These are phyloP conservation scores for Eucalyptus tenuipes DNA, from an alignment of 345 rosid species.

Conservation along the genomic window DNA sequence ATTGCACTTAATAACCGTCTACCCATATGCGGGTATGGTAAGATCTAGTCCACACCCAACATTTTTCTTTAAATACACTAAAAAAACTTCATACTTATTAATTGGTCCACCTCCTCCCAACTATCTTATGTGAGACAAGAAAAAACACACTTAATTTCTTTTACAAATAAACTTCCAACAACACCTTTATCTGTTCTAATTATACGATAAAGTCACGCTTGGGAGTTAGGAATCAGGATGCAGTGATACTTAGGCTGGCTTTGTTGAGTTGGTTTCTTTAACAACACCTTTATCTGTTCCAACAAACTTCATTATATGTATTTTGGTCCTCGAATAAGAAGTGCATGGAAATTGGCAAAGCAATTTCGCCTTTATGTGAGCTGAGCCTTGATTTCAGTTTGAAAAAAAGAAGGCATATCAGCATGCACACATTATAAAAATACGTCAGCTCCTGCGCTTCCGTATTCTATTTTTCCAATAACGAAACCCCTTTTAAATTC, in stretches of 20 bases:
- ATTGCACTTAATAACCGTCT: rapidly evolving
- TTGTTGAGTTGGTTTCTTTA: neutral
- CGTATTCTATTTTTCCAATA: neutral
- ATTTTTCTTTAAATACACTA: rapidly evolving
- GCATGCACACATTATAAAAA: neutral
- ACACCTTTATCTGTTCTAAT: rapidly evolving
- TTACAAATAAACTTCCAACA: no score
- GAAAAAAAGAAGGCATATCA: neutral
- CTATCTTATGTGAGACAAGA: rapidly evolving
- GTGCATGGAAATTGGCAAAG: neutral
- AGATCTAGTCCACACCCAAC: rapidly evolving
- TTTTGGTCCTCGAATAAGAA: neutral
- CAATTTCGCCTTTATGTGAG: neutral
- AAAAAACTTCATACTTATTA: rapidly evolving
- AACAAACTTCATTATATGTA: neutral
- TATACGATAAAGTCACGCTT: neutral
- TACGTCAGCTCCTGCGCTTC: neutral
- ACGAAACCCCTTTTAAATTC: neutral
- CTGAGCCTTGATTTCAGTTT: neutral
- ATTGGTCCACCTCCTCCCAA: rapidly evolving
- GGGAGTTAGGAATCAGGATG: rapidly evolving
- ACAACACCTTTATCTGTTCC: no score
- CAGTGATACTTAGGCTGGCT: rapidly evolving
- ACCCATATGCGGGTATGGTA: rapidly evolving
- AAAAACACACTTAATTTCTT: no score